A percentile compares a stretch with the other conserved stretches of the same genome.
These are phyloP conservation scores for Acrodontium crateriforme DNA, from an alignment of 2,329 filamentous ascomycete genomes.

Conservation along the genomic window DNA sequence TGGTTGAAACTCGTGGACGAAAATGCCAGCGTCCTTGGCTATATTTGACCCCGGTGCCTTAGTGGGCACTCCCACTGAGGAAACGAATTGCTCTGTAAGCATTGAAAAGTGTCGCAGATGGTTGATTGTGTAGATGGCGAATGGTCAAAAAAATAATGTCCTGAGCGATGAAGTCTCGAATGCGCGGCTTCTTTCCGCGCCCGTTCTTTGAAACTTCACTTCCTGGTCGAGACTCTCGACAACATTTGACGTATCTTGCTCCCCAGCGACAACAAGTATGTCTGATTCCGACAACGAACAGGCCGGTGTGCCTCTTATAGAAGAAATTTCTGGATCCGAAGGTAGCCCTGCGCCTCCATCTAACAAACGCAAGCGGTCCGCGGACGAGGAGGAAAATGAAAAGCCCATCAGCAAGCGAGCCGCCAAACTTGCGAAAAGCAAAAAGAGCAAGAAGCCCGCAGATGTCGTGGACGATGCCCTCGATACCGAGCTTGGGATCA, in stretches of 20 bases:
- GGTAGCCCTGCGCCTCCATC: constrained; percentile 15
- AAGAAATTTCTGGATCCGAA: constrained; percentile 24
- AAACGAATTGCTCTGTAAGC: constrained; percentile 38
- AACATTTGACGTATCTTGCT: too few species aligned
- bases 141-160: neutral
- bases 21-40: constrained; percentile 72
- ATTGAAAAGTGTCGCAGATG: constrained; percentile 18
- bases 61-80: constrained; percentile 31
- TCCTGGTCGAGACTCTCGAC: too few species aligned
- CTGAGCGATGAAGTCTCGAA: neutral
- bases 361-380: constrained; percentile 32
- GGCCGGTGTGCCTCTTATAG: constrained; percentile 31
- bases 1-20: constrained; percentile 70
- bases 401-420: constrained; percentile 24
- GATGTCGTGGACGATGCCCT: constrained; percentile 50
- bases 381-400: constrained; percentile 19
- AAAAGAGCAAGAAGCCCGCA: constrained; percentile 43
- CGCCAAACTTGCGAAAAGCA: constrained; percentile 43
- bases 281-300: constrained; percentile 30
- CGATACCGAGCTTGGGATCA: constrained; percentile 44
- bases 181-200: too few species aligned
- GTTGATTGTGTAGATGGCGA: neutral
- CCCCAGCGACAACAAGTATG: constrained; percentile 27
- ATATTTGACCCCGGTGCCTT: constrained; percentile 33
- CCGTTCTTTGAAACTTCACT: too few species aligned